Evolutionary conservation across 2,329 filamentous ascomycete genomes (phyloP), one percentile per base, ranked within the genome.

Genomic region (Byssochlamys sp.): DNA sequence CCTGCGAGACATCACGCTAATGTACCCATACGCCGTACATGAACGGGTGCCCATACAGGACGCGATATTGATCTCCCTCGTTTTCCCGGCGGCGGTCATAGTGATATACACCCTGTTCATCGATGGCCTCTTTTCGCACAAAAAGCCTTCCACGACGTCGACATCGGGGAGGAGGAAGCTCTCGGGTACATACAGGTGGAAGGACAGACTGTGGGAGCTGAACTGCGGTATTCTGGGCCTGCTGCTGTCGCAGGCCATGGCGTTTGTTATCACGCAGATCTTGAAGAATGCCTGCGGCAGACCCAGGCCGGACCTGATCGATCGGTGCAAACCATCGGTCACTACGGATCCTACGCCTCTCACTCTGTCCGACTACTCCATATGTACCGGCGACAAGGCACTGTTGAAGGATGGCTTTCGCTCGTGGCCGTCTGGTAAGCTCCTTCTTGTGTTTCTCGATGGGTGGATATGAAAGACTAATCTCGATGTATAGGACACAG

Each of bases 201-300:
- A 80, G 64, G 80, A 83, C 62, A 74, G 81, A 24, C 65, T 84
- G n/a, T 84, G 82, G 82, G 81, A 84, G 67, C 71, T 84, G 64
- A 84, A 84, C 63, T 84, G 81, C 62, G 82, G 82, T 2, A 76
- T 84, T 10, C 66, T 84, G 27, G 82, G 82, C n/a, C 68, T 84
- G 57, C 65, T 80, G 14, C 67, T 84, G 48, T 77, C 80, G 31
- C 78, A 82, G 57, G 78, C 74, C 12, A 69, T 78, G n/a, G 77
- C 80, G 0, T 84, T 84, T 65, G 77, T 81, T 25, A 80, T 84
- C 53, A 84, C 81, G 3, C 79, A 80, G 39, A 78, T 77, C 3
- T 65, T 84, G 64, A 84, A 84, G 68, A 84, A 81, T 64, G 78
- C 81, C 2, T 81, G 80, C 60, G 82, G 82, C 39, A 84, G 83